Evolutionary conservation across 2,329 filamentous ascomycete genomes (phyloP).

Genomic region (Tolypocladium capitatum): DNA sequence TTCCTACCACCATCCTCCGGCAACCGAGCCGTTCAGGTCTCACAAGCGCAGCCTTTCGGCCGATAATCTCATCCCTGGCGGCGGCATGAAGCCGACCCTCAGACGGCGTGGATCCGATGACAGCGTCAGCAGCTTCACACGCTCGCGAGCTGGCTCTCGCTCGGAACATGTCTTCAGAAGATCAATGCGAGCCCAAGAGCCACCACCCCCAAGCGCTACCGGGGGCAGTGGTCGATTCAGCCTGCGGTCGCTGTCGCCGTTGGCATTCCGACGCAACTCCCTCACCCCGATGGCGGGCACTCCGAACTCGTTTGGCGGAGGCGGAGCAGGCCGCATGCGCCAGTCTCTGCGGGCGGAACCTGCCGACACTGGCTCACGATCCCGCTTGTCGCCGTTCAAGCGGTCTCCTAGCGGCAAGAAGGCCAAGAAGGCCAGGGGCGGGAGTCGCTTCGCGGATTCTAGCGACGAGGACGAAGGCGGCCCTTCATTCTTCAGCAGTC

Average conservation of each 20-base stretch:
- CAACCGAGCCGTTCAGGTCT: conserved; percentile 6
- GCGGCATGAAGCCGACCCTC: conserved; percentile 20
- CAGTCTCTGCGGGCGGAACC: conserved; percentile 29
- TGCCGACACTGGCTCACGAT: conserved; percentile 18
- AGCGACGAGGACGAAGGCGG: conserved; percentile 42
- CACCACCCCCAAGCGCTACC: conserved; percentile 15
- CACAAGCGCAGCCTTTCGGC: conserved; percentile 13
- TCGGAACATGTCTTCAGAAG: conserved; percentile 51
- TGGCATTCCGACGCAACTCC: conserved; percentile 32
- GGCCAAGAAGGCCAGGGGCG: conserved; percentile 23
- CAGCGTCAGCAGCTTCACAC: conserved; percentile 74
- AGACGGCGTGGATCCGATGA: conserved; percentile 47
- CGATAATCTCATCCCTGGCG: conserved; percentile 9
- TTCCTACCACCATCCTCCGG: conserved; percentile 15
- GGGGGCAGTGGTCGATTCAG: conserved; percentile 48
- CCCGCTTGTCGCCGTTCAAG: conserved; percentile 30
- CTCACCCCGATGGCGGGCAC: conserved; percentile 25
- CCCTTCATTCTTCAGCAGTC: conserved; percentile 33
- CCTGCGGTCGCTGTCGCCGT: conserved; percentile 57
- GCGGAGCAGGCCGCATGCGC: conserved; percentile 24
- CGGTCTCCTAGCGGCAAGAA: conserved; percentile 21
- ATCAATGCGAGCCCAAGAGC: conserved; percentile 49
- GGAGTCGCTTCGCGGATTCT: conserved; percentile 47
- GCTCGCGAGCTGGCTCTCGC: conserved; percentile 34
- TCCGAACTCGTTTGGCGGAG: conserved; percentile 7